A percentile compares a stretch with the other conserved stretches of the same genome.
Conservation (phyloP, 108 stramenopile genomes). For the Stephanodiscus minutulus region DNA sequence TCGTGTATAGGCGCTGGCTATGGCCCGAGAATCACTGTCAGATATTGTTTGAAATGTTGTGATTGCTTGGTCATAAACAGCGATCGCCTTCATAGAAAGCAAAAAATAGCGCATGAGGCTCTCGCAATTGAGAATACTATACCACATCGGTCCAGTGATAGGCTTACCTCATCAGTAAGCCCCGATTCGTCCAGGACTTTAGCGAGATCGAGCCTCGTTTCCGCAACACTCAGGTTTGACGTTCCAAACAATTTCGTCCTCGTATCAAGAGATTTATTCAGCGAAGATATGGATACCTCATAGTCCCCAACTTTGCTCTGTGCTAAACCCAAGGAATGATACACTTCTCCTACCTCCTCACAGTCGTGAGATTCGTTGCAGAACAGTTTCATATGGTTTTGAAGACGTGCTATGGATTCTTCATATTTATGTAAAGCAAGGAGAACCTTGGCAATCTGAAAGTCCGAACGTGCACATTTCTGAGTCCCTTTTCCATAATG, state of each 20-base stretch:
- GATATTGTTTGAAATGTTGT: conserved; percentile 27
- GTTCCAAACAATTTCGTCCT: conserved; percentile 38
- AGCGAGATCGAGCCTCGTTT: conserved; percentile 43
- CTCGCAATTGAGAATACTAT: not conserved
- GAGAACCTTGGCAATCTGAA: conserved; percentile 24
- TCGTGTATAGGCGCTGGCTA: conserved; percentile 26
- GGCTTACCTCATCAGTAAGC: conserved; percentile 43
- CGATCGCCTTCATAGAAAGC: conserved; percentile 21
- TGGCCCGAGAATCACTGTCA: conserved; percentile 14
- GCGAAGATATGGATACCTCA: conserved; percentile 36
- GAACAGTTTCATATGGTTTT: conserved; percentile 21
- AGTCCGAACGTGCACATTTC: conserved; percentile 13
- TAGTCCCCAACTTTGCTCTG: conserved; percentile 41
- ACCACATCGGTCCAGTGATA: not conserved
- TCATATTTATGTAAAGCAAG: conserved; percentile 26
- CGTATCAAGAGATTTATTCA: conserved; percentile 42
- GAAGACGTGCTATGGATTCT: conserved; percentile 22
- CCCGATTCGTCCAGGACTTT: conserved; percentile 36
- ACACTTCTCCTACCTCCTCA: conserved; percentile 37
- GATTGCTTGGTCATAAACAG: conserved; percentile 40
- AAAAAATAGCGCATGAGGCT: conserved; percentile 1
- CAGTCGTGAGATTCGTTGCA: conserved; percentile 13
- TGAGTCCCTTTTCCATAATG: conserved; percentile 19
- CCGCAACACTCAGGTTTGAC: conserved; percentile 33
- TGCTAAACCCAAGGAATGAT: conserved; percentile 33